phyloP scores from a whole-genome alignment of 2,329 filamentous ascomycete genomes.

The Talaromyces sp. region DNA sequence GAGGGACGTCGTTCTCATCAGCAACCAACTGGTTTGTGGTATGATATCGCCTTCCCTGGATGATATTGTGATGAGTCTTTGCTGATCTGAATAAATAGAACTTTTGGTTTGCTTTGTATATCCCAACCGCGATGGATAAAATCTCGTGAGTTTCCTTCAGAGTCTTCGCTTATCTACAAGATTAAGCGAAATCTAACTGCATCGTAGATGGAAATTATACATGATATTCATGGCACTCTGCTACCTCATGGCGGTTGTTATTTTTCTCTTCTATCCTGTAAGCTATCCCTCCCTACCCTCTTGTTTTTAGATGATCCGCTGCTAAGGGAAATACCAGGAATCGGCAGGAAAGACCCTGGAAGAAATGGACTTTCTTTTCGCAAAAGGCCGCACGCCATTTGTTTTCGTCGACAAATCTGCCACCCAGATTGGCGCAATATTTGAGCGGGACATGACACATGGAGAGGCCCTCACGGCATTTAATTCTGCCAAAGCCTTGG shows the following conservation, averaged over 20 bases:
- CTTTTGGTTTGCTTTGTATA: slow-evolving; percentile 23
- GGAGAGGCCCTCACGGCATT: slow-evolving; percentile 22
- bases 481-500: slow-evolving; percentile 1
- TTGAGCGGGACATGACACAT: slow-evolving; percentile 19
- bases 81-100: slow-evolving; percentile 12
- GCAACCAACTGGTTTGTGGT: slow-evolving; percentile 25
- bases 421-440: slow-evolving; percentile 18
- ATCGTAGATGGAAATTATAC: slow-evolving; percentile 18
- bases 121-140: slow-evolving; percentile 21
- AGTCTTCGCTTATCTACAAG: not conserved
- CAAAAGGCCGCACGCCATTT: slow-evolving; percentile 16
- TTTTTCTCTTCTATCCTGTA: slow-evolving; percentile 20
- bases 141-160: slow-evolving; percentile 14
- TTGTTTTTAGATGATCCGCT: no score
- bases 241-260: slow-evolving; percentile 17
- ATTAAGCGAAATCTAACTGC: not conserved
- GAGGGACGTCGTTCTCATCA: slow-evolving; percentile 19
- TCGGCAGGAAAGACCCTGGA: slow-evolving; percentile 19
- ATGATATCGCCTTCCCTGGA: not conserved
- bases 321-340: slow-evolving; percentile 13
- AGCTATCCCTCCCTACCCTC: not conserved
- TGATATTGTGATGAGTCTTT: not conserved
- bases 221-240: slow-evolving; percentile 21
- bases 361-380: slow-evolving; percentile 20
- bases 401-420: slow-evolving; percentile 18